phyloP scores from a whole-genome alignment of 768 basidiomycete species.

The Boletus rubescentipes region DNA sequence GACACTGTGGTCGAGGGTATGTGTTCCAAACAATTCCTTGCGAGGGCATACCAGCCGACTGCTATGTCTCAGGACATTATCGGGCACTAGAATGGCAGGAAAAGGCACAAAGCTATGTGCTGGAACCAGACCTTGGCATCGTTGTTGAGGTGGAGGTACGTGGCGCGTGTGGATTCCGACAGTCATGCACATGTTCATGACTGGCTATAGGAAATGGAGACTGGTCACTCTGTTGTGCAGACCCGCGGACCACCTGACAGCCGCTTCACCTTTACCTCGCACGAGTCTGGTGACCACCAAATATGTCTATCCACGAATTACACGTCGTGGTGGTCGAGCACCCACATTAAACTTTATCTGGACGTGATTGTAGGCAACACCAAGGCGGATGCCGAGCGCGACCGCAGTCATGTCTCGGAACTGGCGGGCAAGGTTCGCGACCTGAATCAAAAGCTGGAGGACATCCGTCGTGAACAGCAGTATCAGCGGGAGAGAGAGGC shows the following conservation, averaged over 20 bases:
- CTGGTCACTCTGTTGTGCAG: conserved; percentile 76
- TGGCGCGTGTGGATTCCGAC: conserved; percentile 7
- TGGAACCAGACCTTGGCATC: conserved; percentile 81
- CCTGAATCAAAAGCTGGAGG: conserved; percentile 89
- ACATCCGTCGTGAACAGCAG: conserved; percentile 92
- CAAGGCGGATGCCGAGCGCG: conserved; percentile 83
- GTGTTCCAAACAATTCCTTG: conserved; percentile 13
- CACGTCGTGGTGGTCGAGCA: conserved; percentile 81
- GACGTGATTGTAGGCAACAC: conserved; percentile 91
- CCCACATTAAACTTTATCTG: conserved; percentile 92
- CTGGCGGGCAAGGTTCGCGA: conserved; percentile 84
- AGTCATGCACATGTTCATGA: neutral
- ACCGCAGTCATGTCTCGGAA: conserved; percentile 81
- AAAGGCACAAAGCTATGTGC: conserved; percentile 57
- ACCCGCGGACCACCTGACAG: conserved; percentile 91
- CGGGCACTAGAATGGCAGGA: conserved; percentile 91
- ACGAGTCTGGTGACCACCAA: conserved; percentile 94
- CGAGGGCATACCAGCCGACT: neutral
- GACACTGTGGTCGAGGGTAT: conserved; percentile 94
- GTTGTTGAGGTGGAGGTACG: conserved; percentile 87
- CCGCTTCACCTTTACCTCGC: conserved; percentile 96
- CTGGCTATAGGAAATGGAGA: conserved; percentile 73
- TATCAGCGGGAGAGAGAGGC: conserved; percentile 96
- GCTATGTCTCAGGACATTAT: conserved; percentile 72
- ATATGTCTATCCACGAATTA: conserved; percentile 95